These are phyloP conservation scores for Fraxinus excelsior DNA, from an alignment of 257 asterid species.

Conservation along the genomic window DNA sequence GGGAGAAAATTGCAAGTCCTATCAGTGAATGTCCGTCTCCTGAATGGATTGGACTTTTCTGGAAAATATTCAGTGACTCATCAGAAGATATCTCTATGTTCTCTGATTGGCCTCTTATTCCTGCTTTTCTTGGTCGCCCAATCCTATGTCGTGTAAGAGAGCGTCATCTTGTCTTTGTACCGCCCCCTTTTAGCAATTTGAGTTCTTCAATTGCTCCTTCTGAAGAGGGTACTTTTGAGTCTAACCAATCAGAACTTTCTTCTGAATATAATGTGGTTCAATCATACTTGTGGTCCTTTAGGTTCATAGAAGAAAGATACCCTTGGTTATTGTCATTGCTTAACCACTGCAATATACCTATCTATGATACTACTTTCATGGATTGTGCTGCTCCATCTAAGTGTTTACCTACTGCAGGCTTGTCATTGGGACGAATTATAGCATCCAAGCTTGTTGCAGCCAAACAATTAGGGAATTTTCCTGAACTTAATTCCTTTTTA, in stretches of 20 bases:
- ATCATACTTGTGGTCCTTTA: constrained; percentile 49
- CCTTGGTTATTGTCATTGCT: constrained; percentile 84
- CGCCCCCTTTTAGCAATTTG: constrained; percentile 49
- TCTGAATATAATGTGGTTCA: constrained; percentile 44
- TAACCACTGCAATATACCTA: constrained; percentile 83
- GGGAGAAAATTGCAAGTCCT: constrained; percentile 70
- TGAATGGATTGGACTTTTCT: constrained; percentile 86
- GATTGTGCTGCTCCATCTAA: constrained; percentile 73
- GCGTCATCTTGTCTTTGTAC: constrained; percentile 74
- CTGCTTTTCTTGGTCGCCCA: constrained; percentile 96
- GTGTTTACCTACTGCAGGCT: constrained; percentile 72
- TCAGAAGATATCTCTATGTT: constrained; percentile 72
- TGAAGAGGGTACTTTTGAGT: constrained; percentile 42
- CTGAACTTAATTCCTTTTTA: constrained; percentile 57
- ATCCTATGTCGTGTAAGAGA: constrained; percentile 87
- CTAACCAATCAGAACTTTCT: constrained; percentile 40
- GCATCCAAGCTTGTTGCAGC: constrained; percentile 84
- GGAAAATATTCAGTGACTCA: constrained; percentile 70
- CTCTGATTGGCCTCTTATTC: constrained; percentile 96
- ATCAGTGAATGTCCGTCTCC: constrained; percentile 79
- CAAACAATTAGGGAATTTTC: constrained; percentile 78
- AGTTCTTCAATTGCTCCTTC: constrained; percentile 32
- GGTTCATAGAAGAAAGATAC: constrained; percentile 54
- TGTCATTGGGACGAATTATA: constrained; percentile 67
- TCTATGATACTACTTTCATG: constrained; percentile 74